Base-by-base conservation (phyloP, 2,329 filamentous ascomycete species). In the Exophiala sp. region DNA sequence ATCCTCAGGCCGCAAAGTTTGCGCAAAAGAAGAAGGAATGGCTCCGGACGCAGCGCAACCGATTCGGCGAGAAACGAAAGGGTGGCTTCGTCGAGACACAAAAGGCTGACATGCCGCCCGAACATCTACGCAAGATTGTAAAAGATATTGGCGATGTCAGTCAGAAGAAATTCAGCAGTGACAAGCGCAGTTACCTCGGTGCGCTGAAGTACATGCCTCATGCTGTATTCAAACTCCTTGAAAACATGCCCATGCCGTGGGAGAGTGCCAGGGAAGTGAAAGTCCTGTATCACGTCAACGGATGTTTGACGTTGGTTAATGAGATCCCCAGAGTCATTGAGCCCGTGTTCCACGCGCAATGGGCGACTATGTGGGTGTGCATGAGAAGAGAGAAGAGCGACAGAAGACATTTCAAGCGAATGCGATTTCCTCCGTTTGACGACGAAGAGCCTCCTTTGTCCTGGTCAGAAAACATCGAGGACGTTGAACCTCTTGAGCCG, bases 191-290 rank as follows among this genome's bases (percentile, higher is more conserved):
- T 73, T 99, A 99, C 71, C 81, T 99, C 44, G 95, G 95, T 59
- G 94, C 95, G 33, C 75, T 99, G 60, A 99, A 99, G 75, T 99
- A 96, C 75, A 99, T 99, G 94, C 94, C 94, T 1, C 94, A 99
- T 69, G 94, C 94, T 5, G 94, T 99, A 9, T 75, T 99, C 75
- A 99, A 99, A 77, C 80, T 99, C 20, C 73, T 99, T 52, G 94
- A 99, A 76, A 99, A 99, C 66, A 99, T 99, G 94, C 94, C 94
- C 3, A 99, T 99, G 94, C 94, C 94, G 0, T 99, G 94, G 94
- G 94, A 99, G 75, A 94, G 91, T 53, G 85, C 90, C 21, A 84
- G 91, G 59, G 94, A 99, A 68, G 95, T 99, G 58, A 97, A 97
- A 75, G 94, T 99, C 24, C 79, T 99, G 10, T 99, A 99, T 71